Percentiles rank a stretch among this genome's conserved stretches.
phyloP scores from a whole-genome alignment of 306 rosid species.

The Fagus crenata region DNA sequence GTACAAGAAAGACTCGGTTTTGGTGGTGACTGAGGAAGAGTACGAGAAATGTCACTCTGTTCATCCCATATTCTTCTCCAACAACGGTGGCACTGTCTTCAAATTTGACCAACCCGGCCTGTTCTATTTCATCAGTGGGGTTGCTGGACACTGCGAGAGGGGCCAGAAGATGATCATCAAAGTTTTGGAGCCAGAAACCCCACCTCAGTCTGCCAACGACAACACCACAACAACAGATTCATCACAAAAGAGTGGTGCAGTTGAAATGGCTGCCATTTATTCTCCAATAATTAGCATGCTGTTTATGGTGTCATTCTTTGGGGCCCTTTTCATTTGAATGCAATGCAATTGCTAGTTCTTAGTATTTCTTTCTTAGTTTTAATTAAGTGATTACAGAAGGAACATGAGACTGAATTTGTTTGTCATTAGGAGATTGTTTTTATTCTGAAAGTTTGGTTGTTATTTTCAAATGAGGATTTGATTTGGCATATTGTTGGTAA shows the following conservation, averaged over 20 bases:
- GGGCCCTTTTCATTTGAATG: conserved; percentile 31
- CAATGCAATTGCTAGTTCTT: not conserved
- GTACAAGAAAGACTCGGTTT: conserved; percentile 66
- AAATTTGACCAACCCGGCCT: conserved; percentile 53
- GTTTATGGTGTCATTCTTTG: conserved; percentile 19
- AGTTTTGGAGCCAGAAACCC: conserved; percentile 49
- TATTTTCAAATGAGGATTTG: not conserved
- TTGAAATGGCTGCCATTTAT: conserved; percentile 18
- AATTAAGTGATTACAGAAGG: not conserved
- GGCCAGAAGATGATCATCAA: conserved; percentile 75
- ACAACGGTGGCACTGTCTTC: conserved; percentile 52
- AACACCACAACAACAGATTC: conserved; percentile 15
- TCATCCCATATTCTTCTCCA: conserved; percentile 65
- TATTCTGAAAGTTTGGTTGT: not conserved
- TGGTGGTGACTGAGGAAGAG: conserved; percentile 74
- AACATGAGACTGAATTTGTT: not conserved
- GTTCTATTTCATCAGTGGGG: conserved; percentile 86
- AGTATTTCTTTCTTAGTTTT: too few species aligned
- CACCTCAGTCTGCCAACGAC: conserved; percentile 38
- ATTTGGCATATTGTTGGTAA: not conserved
- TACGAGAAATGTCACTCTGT: conserved; percentile 55
- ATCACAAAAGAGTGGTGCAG: conserved; percentile 22
- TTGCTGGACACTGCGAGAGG: conserved; percentile 65
- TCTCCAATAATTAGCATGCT: conserved; percentile 18
- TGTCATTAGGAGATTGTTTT: not conserved